phyloP scores from a whole-genome alignment of 2,329 filamentous ascomycete species.

The Didymella glomerata region DNA sequence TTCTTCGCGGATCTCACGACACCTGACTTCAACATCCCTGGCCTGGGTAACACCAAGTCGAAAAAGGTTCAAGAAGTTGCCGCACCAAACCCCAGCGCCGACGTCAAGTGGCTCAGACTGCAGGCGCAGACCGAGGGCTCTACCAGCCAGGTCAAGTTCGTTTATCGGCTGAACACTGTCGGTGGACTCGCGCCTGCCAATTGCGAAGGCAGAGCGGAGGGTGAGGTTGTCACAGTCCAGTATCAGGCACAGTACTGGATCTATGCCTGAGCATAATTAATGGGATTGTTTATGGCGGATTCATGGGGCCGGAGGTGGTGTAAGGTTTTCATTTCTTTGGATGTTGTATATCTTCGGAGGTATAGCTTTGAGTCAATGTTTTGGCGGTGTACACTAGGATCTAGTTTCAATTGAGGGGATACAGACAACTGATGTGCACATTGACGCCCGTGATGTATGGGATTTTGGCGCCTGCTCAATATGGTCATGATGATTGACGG shows the following conservation, averaged over 20 bases:
- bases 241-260: conserved; percentile 85
- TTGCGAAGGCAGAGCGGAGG: conserved; percentile 63
- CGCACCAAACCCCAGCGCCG: conserved; percentile 67
- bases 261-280: conserved; percentile 42
- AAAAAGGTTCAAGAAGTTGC: conserved; percentile 68
- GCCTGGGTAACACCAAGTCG: conserved; percentile 68
- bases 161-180: conserved; percentile 84
- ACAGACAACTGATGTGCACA: neutral
- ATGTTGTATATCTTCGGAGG: neutral
- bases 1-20: conserved; percentile 78
- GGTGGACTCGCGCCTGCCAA: conserved; percentile 78
- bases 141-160: conserved; percentile 65
- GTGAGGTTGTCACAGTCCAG: conserved; percentile 71
- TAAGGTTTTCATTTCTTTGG: neutral
- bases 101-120: conserved; percentile 84
- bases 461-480: neutral
- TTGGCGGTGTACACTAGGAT: neutral
- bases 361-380: neutral
- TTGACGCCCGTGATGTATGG: neutral
- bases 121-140: conserved; percentile 51
- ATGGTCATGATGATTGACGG: neutral
- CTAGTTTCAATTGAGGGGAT: neutral
- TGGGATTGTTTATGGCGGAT: neutral
- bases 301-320: neutral
- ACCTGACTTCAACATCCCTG: conserved; percentile 83